Evolutionary conservation across 2,329 filamentous ascomycete genomes (phyloP), one percentile per base, ranked within the genome.

Genomic region (Ambrosiella beaveri): DNA sequence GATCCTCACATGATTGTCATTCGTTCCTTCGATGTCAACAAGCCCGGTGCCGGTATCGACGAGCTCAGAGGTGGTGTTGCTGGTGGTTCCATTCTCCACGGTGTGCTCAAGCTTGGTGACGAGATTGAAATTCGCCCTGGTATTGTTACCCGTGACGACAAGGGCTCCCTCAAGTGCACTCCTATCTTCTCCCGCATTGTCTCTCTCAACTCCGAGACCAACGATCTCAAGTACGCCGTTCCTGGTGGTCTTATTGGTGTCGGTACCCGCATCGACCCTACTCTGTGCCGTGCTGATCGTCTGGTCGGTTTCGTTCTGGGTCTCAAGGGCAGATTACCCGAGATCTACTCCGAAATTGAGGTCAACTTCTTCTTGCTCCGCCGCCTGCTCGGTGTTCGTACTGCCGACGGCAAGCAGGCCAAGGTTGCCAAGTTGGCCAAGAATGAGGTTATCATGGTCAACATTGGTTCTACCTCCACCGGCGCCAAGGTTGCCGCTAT

Each of bases 401-500:
- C 93, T 52, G 89, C 91, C 62, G 93, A 98, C 65, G 93, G 93
- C 70, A 98, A 98, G 79, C 93, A 97, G 74, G 91, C 91, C 68
- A 98, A 98, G 84, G 93, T 98, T 64, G 89, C 90, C 66, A 98
- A 98, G 77, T 79, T 98, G 64, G 78, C 89, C 59, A 98, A 97
- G 83, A 96, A 95, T 74, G 93, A 98, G 73, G 89, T 97, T 67
- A 85, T 98, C 73, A 97, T 98, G 93, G 93, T 98, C 64, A 98
- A 98, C 78, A 98, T 98, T 69, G 93, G 93, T 62, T 95, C 88
- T 41, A 97, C 91, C 8, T 94, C 93, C 52, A 96, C 91, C 12
- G 93, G 93, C 72, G 93, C 93, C 64, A 98, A 97, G 81, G 88
- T 98, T 57, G 81, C 93, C 60, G 91, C 88, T 66, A 94, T 97